These are phyloP conservation scores for Tylopilus rubrobrunneus DNA, from an alignment of 768 basidiomycete species.

Conservation along the genomic window DNA sequence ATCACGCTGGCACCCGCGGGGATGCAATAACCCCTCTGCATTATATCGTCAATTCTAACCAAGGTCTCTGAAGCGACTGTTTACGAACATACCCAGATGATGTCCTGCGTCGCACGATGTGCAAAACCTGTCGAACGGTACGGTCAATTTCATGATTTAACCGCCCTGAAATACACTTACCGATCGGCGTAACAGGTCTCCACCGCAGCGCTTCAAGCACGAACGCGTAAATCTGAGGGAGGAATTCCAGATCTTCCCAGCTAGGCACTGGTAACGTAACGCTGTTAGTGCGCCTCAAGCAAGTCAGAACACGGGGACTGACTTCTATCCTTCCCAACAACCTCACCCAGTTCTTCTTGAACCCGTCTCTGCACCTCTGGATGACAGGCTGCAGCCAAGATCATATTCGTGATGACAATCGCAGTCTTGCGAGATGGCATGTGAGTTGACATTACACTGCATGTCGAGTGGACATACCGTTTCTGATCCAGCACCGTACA, in stretches of 20 bases:
- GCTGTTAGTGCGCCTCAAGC: not conserved
- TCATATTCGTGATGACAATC: slow-evolving; percentile 44
- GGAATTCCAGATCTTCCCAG: slow-evolving; percentile 29
- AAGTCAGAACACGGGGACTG: not conserved
- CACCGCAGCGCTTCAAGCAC: slow-evolving; percentile 34
- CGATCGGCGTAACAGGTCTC: slow-evolving; percentile 28
- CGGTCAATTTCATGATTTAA: not conserved
- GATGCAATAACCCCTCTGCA: slow-evolving; percentile 22
- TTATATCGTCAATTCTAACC: slow-evolving; percentile 30
- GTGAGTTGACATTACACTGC: not conserved
- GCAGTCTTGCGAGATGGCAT: slow-evolving; percentile 33
- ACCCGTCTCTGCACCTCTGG: slow-evolving; percentile 48
- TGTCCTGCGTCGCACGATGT: slow-evolving; percentile 59
- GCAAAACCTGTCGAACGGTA: slow-evolving; percentile 38
- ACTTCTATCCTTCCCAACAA: slow-evolving; percentile 41
- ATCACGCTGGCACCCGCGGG: slow-evolving; percentile 21
- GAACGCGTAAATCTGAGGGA: slow-evolving; percentile 36
- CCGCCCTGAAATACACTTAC: slow-evolving; percentile 3
- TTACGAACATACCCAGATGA: slow-evolving; percentile 51
- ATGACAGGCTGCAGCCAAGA: slow-evolving; percentile 53
- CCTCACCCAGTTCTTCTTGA: slow-evolving; percentile 50
- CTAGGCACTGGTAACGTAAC: slow-evolving; percentile 28
- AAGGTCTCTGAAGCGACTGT: too few relatives aligned
- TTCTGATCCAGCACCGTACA: slow-evolving; percentile 59
- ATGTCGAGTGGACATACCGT: slow-evolving; percentile 31